Conservation (phyloP, 331 rosid species). For the Erythrophleum ivorense region DNA sequence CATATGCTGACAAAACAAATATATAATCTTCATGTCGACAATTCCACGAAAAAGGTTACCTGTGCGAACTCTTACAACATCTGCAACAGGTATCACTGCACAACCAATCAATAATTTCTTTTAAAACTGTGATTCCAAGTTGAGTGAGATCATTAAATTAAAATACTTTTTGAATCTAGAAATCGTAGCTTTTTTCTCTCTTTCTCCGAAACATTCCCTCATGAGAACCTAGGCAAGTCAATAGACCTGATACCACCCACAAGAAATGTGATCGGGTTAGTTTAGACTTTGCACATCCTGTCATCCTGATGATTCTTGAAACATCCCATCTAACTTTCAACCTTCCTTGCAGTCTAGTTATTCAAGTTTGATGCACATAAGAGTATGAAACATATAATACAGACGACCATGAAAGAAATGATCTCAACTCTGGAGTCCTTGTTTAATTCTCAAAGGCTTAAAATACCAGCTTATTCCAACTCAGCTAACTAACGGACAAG, state of each 20-base stretch:
- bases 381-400: not conserved
- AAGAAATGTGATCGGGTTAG: too few relatives aligned
- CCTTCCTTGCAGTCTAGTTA: too few relatives aligned
- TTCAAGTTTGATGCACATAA: not conserved
- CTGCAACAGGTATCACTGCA: constrained; percentile 85
- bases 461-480: too few relatives aligned
- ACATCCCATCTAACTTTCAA: not conserved
- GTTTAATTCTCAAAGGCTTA: too few relatives aligned
- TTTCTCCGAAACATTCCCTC: constrained; percentile 2
- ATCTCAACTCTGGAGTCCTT: not conserved
- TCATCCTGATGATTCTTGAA: not conserved
- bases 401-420: not conserved
- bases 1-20: constrained; percentile 16
- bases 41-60: constrained; percentile 54
- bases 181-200: constrained; percentile 4
- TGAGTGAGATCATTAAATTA: constrained; percentile 7
- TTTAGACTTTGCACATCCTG: too few relatives aligned
- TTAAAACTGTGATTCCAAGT: constrained; percentile 26
- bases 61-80: constrained; percentile 85
- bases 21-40: not conserved
- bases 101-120: constrained; percentile 19
- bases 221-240: not conserved
- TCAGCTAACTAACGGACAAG: too few relatives aligned
- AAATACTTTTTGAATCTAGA: constrained; percentile 7
- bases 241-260: not conserved